A percentile compares a stretch with the other conserved stretches of the same genome.
phyloP scores from a whole-genome alignment of 352 stramenopile genomes.

The Phytopythium montanum region DNA sequence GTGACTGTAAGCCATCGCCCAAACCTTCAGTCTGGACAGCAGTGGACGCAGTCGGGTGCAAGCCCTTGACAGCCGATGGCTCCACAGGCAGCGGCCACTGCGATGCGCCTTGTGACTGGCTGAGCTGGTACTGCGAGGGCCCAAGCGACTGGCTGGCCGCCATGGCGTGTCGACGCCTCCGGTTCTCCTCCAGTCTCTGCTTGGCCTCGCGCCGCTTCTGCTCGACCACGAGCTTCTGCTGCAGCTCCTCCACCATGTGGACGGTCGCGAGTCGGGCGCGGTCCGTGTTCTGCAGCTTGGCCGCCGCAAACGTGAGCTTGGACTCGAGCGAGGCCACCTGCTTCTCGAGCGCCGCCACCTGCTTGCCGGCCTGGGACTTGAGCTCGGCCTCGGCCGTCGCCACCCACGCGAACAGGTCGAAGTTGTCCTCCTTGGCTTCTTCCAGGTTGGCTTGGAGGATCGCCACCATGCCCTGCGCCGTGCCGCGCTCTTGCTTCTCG shows the following conservation, averaged over 20 bases:
- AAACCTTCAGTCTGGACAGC: conserved; percentile 35
- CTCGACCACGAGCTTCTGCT: conserved; percentile 53
- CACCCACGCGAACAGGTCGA: conserved; percentile 54
- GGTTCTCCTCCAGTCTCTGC: conserved; percentile 57
- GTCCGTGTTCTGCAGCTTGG: conserved; percentile 58
- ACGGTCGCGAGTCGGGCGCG: conserved; percentile 44
- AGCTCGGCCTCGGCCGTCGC: conserved; percentile 47
- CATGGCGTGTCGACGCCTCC: conserved; percentile 60
- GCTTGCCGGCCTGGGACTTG: conserved; percentile 34
- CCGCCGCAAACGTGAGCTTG: conserved; percentile 41
- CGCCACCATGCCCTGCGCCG: conserved; percentile 50
- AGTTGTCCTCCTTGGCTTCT: conserved; percentile 58
- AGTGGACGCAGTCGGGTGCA: conserved; percentile 1
- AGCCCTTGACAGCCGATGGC: conserved; percentile 13
- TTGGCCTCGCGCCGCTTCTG: conserved; percentile 65
- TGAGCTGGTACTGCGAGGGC: conserved; percentile 21
- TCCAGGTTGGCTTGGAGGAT: conserved; percentile 44
- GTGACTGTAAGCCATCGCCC: not conserved
- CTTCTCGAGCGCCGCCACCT: conserved; percentile 34
- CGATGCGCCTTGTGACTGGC: conserved; percentile 9
- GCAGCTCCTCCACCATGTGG: conserved; percentile 51
- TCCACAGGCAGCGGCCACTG: conserved; percentile 6
- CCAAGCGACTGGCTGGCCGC: conserved; percentile 43
- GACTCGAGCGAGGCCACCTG: conserved; percentile 52
- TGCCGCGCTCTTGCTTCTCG: conserved; percentile 46